Conservation (phyloP, 768 basidiomycete species). For the Coprinopsis sp. region DNA sequence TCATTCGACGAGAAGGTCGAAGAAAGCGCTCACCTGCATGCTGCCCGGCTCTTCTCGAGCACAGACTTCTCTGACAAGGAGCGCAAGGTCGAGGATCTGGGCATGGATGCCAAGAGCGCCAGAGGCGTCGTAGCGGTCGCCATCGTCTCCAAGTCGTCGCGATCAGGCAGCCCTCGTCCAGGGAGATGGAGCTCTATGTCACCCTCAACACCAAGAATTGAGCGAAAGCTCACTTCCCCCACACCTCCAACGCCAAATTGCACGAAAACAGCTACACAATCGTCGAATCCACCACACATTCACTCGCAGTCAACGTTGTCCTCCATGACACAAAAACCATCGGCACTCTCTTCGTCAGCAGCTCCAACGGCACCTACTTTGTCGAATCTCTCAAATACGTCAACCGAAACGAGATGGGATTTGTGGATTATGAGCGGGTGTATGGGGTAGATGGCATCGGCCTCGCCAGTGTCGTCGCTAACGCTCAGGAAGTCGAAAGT, state of each 20-base stretch:
- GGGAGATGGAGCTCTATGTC: slow-evolving; percentile 86
- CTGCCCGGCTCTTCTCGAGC: slow-evolving; percentile 74
- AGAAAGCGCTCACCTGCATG: slow-evolving; percentile 47
- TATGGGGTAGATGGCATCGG: slow-evolving; percentile 89
- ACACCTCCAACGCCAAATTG: slow-evolving; percentile 71
- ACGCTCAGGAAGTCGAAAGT: slow-evolving; percentile 78
- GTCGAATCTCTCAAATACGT: slow-evolving; percentile 88
- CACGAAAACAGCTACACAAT: slow-evolving; percentile 95
- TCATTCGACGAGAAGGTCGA: slow-evolving; percentile 59
- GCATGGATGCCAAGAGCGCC: no score
- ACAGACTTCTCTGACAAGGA: slow-evolving; percentile 76
- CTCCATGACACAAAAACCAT: slow-evolving; percentile 59
- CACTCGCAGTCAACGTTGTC: slow-evolving; percentile 90
- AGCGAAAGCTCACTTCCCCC: slow-evolving; percentile 91
- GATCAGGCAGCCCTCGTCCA: slow-evolving; percentile 72
- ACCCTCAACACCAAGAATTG: slow-evolving; percentile 78
- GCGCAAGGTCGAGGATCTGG: slow-evolving; percentile 68
- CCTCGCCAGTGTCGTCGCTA: slow-evolving; percentile 81
- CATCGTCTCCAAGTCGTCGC: slow-evolving; percentile 89
- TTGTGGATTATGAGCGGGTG: slow-evolving; percentile 88
- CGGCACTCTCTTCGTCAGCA: slow-evolving; percentile 93
- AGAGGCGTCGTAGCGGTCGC: slow-evolving; percentile 91
- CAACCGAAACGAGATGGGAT: slow-evolving; percentile 78
- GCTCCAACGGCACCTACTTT: slow-evolving; percentile 95
- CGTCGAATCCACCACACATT: slow-evolving; percentile 90